Conservation (phyloP, 352 stramenopile genomes). For the Phytophthora tentaculata region DNA sequence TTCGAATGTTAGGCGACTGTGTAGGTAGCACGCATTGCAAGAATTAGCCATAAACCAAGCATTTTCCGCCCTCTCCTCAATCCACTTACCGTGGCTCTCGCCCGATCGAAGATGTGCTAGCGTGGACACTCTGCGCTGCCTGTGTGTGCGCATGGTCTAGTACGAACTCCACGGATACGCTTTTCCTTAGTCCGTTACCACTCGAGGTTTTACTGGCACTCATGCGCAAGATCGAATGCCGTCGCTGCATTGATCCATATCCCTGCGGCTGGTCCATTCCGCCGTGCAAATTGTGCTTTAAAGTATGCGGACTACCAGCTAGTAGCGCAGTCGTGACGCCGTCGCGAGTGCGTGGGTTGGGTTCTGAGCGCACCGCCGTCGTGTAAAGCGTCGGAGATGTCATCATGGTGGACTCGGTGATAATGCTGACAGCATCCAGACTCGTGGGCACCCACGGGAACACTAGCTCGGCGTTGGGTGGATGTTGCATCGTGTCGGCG, state of each 20-base stretch:
- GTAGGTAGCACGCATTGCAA: constrained; percentile 4
- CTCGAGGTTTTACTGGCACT: constrained; percentile 41
- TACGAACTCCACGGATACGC: constrained; percentile 75
- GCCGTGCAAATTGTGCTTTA: constrained; percentile 12
- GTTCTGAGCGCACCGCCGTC: constrained; percentile 26
- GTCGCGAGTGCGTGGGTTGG: constrained; percentile 18
- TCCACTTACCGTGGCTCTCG: constrained; percentile 50
- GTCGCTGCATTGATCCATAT: constrained; percentile 41
- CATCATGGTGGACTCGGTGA: constrained; percentile 28
- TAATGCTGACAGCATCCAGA: constrained; percentile 18
- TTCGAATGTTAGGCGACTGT: constrained; percentile 73
- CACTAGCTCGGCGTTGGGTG: constrained; percentile 29
- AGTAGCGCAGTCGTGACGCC: constrained; percentile 37
- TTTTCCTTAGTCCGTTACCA: constrained; percentile 56
- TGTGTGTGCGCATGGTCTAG: constrained; percentile 53
- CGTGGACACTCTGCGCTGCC: constrained; percentile 37
- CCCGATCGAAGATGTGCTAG: constrained; percentile 49
- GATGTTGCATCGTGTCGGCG: constrained; percentile 20
- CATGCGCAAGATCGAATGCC: constrained; percentile 74
- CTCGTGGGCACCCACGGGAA: constrained; percentile 33
- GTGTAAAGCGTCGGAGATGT: constrained; percentile 28
- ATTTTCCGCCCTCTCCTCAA: neutral
- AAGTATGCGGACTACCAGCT: constrained; percentile 4
- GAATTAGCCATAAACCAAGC: constrained; percentile 14
- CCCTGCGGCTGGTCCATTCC: constrained; percentile 19